Percentiles rank a stretch among this genome's conserved stretches.
phyloP scores from a whole-genome alignment of 164 flowering plant genomes.

The Pachysandra terminalis region DNA sequence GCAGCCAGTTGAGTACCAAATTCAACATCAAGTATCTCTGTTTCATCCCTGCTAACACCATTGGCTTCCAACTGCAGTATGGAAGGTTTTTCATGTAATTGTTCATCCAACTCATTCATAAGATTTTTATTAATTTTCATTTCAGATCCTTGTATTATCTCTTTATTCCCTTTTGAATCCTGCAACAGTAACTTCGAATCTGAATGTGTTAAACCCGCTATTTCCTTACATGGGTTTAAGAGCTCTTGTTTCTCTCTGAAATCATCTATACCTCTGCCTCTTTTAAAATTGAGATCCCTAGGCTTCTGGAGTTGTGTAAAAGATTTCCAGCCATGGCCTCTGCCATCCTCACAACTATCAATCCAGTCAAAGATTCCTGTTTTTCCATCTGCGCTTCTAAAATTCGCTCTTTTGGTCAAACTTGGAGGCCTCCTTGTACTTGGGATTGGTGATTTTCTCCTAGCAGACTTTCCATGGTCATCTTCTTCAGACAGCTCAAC shows the following conservation, averaged over 20 bases:
- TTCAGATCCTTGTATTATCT: constrained; percentile 14
- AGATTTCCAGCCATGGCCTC: constrained; percentile 23
- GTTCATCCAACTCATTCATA: constrained; percentile 33
- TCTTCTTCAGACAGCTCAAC: constrained; percentile 30
- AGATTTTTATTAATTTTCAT: constrained; percentile 32
- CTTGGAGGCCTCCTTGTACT: constrained; percentile 53
- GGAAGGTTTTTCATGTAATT: constrained; percentile 18
- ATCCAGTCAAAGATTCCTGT: constrained; percentile 69
- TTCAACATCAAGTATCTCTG: constrained; percentile 43
- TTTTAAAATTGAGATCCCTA: constrained; percentile 13
- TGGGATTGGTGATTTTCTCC: constrained; percentile 34
- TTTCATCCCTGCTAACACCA: constrained; percentile 12
- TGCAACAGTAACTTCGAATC: constrained; percentile 41
- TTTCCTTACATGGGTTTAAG: constrained; percentile 18
- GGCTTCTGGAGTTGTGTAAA: constrained; percentile 27
- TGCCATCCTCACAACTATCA: constrained; percentile 63
- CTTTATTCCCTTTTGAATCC: constrained; percentile 17
- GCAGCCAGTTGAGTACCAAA: constrained; percentile 93
- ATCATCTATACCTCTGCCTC: constrained; percentile 9
- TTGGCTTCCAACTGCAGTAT: constrained; percentile 18
- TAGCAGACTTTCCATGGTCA: constrained; percentile 18
- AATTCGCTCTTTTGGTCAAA: constrained; percentile 43
- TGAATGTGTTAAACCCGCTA: constrained; percentile 29
- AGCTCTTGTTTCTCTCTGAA: constrained; percentile 19
- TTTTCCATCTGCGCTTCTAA: constrained; percentile 23